These are phyloP conservation scores for Bipolaris cookei DNA, from an alignment of 2,329 filamentous ascomycete species.

Conservation along the genomic window DNA sequence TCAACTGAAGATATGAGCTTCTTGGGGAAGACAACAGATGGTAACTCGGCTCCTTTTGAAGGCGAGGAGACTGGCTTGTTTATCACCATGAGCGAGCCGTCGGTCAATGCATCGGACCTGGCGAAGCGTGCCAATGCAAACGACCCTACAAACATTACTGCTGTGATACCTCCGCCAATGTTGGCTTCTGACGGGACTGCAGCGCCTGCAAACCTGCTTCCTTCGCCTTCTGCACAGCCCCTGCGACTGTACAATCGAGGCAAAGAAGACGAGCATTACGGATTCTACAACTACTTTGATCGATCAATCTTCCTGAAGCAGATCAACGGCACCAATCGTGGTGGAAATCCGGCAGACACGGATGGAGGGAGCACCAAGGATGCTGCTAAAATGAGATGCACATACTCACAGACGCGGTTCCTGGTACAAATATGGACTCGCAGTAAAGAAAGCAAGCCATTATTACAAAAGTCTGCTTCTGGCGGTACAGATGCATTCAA, in stretches of 20 bases:
- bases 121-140: conserved; percentile 44
- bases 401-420: conserved; percentile 67
- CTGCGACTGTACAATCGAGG: conserved; percentile 86
- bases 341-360: conserved; percentile 53
- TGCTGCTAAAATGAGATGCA: conserved; percentile 59
- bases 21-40: conserved; percentile 84
- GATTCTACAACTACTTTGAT: conserved; percentile 91
- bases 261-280: conserved; percentile 81
- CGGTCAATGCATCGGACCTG: conserved; percentile 37
- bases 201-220: conserved; percentile 73
- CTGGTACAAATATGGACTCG: conserved; percentile 68
- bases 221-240: conserved; percentile 72
- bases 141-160: conserved; percentile 53
- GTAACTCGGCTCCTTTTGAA: conserved; percentile 71
- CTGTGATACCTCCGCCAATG: conserved; percentile 68
- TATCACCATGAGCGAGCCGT: conserved; percentile 69
- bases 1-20: conserved; percentile 76
- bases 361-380: conserved; percentile 58
- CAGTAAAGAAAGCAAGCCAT: conserved; percentile 49
- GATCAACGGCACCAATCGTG: conserved; percentile 54
- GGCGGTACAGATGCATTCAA: conserved; percentile 53
- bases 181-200: conserved; percentile 73
- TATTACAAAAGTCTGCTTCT: conserved; percentile 38
- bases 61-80: conserved; percentile 91
- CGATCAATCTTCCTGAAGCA: conserved; percentile 82